Evolutionary conservation across 2,329 filamentous ascomycete species (phyloP).

Genomic region (Blastomyces silverae): DNA sequence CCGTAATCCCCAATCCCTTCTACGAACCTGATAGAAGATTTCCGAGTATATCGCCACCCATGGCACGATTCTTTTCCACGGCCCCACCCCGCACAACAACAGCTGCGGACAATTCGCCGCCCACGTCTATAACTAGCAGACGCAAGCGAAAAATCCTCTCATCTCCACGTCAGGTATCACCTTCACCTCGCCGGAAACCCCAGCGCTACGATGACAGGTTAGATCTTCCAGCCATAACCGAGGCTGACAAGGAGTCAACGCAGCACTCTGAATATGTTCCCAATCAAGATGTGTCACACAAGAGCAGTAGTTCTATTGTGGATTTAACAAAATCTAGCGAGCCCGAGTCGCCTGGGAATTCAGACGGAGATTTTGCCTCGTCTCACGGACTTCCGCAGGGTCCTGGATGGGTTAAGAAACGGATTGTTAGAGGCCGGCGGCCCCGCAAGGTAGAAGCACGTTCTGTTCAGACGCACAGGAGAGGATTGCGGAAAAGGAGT

Average conservation of each 20-base stretch:
- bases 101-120: not conserved
- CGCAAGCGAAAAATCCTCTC: constrained; percentile 13
- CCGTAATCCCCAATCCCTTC: constrained; percentile 31
- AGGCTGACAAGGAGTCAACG: not conserved
- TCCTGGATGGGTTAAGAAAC: constrained; percentile 29
- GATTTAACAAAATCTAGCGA: constrained; percentile 38
- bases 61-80: constrained; percentile 18
- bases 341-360: constrained; percentile 25
- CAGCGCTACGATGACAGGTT: not conserved
- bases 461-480: not conserved
- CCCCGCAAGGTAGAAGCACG: not conserved
- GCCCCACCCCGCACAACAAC: constrained; percentile 18
- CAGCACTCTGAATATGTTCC: constrained; percentile 10
- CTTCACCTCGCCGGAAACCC: constrained; percentile 4
- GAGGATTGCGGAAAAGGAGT: constrained; percentile 8
- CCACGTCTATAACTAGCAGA: not conserved
- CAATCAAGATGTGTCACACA: constrained; percentile 17
- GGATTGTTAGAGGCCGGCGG: constrained; percentile 17
- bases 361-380: constrained; percentile 29
- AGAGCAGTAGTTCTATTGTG: constrained; percentile 26
- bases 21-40: constrained; percentile 27
- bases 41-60: constrained; percentile 11
- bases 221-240: constrained; percentile 1
- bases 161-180: constrained; percentile 10
- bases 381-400: constrained; percentile 28